phyloP scores from a whole-genome alignment of 1,284 basidiomycete species.

The Albatrellus sp. region DNA sequence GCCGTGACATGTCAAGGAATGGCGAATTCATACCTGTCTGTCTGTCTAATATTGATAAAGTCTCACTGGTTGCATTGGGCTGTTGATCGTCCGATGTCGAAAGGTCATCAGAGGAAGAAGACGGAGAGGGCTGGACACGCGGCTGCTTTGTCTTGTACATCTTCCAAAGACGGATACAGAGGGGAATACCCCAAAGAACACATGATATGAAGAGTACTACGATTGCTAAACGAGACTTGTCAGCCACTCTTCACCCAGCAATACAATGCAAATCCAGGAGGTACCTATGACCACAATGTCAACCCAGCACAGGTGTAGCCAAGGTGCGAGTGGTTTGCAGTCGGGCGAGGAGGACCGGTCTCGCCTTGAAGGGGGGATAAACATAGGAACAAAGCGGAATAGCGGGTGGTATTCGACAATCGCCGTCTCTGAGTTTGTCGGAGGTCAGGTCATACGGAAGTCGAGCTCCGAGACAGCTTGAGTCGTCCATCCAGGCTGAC shows the following conservation, averaged over 20 bases:
- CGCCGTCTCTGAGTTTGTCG: too few relatives aligned
- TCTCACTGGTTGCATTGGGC: background rate
- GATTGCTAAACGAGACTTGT: conserved; percentile 3
- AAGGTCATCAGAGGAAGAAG: background rate
- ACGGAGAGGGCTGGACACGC: background rate
- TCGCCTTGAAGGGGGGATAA: conserved; percentile 1
- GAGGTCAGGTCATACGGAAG: too few relatives aligned
- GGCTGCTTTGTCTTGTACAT: background rate
- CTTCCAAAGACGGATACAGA: conserved; percentile 6
- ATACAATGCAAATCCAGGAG: conserved; percentile 1
- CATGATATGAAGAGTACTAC: conserved; percentile 5
- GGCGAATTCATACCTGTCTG: background rate
- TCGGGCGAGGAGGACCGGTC: background rate
- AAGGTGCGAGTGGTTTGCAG: conserved; percentile 6
- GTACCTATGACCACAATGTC: conserved; percentile 9
- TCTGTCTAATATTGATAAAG: too few relatives aligned
- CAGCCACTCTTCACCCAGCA: background rate
- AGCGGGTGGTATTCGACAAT: background rate
- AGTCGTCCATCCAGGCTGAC: too few relatives aligned
- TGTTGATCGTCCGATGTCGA: background rate
- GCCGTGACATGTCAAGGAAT: background rate
- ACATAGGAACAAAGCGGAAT: background rate
- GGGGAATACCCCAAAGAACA: conserved; percentile 7
- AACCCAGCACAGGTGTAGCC: conserved; percentile 6
- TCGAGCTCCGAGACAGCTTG: too few relatives aligned